A percentile compares a stretch with the other conserved stretches of the same genome.
Conservation (phyloP, 2,329 filamentous ascomycete genomes). For the Talaromyces funiculosus region DNA sequence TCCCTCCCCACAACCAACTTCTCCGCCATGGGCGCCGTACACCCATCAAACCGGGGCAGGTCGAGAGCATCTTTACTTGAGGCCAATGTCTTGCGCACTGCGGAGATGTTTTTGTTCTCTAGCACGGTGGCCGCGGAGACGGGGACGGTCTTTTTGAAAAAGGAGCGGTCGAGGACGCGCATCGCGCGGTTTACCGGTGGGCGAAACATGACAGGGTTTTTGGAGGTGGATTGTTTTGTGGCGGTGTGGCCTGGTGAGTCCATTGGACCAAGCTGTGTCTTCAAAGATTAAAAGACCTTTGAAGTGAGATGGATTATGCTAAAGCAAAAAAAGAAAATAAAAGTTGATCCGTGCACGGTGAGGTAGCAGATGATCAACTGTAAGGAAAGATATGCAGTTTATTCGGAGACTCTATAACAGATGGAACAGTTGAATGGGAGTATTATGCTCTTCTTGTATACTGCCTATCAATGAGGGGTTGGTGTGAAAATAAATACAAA, state of each 20-base stretch:
- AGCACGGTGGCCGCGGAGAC: conserved; percentile 72
- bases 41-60: conserved; percentile 56
- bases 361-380: background rate
- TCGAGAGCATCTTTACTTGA: conserved; percentile 61
- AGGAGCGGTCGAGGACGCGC: conserved; percentile 71
- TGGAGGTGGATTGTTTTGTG: conserved; percentile 25
- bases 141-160: conserved; percentile 72
- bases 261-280: background rate
- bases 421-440: background rate
- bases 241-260: conserved; percentile 3
- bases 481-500: background rate
- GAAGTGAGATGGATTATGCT: background rate
- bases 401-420: background rate
- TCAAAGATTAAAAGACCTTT: background rate
- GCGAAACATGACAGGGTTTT: conserved; percentile 55
- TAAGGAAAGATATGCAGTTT: no score
- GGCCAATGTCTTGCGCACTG: conserved; percentile 61
- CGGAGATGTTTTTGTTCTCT: conserved; percentile 68
- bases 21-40: conserved; percentile 53
- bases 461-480: background rate
- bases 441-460: background rate
- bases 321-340: conserved; percentile 2
- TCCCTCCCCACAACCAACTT: conserved; percentile 1
- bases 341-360: conserved; percentile 12
- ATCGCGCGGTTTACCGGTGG: conserved; percentile 76